A percentile compares a stretch with the other conserved stretches of the same genome.
Conservation (phyloP, 805 yeast species). For the Metschnikowia borealis region DNA sequence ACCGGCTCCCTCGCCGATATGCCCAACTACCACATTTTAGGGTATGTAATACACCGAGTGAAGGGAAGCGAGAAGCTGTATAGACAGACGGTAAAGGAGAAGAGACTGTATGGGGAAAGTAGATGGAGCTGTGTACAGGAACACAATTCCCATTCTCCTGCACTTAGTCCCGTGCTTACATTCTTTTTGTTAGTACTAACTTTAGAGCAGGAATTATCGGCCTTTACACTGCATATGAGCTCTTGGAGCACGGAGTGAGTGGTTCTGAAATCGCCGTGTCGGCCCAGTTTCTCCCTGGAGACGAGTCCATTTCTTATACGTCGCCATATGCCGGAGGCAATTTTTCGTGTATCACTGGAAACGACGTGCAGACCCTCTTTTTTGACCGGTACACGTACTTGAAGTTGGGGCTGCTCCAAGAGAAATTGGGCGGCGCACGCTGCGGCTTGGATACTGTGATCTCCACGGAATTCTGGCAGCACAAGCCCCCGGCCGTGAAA, state of each 20-base stretch:
- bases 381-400: slow-evolving; percentile 58
- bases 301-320: slow-evolving; percentile 66
- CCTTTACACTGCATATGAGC: slow-evolving; percentile 78
- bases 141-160: too few species aligned
- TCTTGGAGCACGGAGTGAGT: slow-evolving; percentile 41
- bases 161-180: too few species aligned
- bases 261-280: slow-evolving; percentile 49
- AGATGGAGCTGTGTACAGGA: too few species aligned
- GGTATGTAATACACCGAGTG: slow-evolving; percentile 6
- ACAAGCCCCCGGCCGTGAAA: slow-evolving; percentile 43
- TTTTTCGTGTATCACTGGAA: slow-evolving; percentile 50
- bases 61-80: too few species aligned
- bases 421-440: slow-evolving; percentile 45
- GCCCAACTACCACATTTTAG: slow-evolving; percentile 10
- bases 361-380: slow-evolving; percentile 40
- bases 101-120: too few species aligned
- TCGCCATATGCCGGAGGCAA: slow-evolving; percentile 70
- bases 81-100: too few species aligned
- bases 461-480: slow-evolving; percentile 61
- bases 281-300: slow-evolving; percentile 75
- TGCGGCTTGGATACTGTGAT: slow-evolving; percentile 53
- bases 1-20: background rate
- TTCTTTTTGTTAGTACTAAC: slow-evolving; percentile 6
- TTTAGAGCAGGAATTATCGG: slow-evolving; percentile 40
- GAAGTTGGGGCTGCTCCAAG: slow-evolving; percentile 41